Evolutionary conservation across 177 flowering plant genomes (phyloP), one percentile per base, ranked within the genome.

Genomic region (Vitis hybrid): DNA sequence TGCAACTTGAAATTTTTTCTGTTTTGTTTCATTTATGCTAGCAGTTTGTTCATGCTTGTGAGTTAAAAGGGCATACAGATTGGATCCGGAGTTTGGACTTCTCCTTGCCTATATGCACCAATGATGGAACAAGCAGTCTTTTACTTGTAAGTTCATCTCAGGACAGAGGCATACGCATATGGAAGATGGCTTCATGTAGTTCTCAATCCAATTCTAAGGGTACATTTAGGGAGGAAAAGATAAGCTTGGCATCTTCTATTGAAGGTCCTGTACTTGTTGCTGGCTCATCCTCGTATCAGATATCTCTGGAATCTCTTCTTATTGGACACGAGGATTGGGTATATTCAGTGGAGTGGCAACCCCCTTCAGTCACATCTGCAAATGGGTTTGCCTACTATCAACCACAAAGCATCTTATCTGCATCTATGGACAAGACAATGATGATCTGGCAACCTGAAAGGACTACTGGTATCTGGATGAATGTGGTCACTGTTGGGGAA

Each of bases 301-400:
- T 93, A 56, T 94, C 96, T 54, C 67, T 93, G 61, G 99, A 94
- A 76, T 94, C 99, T 71, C 88, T 94, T 60, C 88, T 93, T 31
- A 82, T 93, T 77, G 97, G 99, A 34, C 99, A 93, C 82, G 99
- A 94, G 75, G 99, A 94, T 77, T 94, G 99, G 99, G 97, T 94
- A 3, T 94, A 94, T 76, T 94, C 99, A 22, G 99, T 93, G 63
- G 77, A 86, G 72, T 94, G 99, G 99, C 88, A 88, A 71, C 99
- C 99, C 13, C 97, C 99, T 59, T 52, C 70, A 53, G 51, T 48
- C 73, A 65, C 79, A 45, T 68, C 83, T 64, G 39, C 66, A 10
- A 85, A 82, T 45, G 86, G 65, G 29, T 71, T 8, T 69, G 68
- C 73, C 12, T 84, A 74, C 66, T 45, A 71, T 81, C 97, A 89